These are phyloP conservation scores for Neurospora sp. DNA, from an alignment of 495 filamentous ascomycete genomes.

Conservation along the genomic window DNA sequence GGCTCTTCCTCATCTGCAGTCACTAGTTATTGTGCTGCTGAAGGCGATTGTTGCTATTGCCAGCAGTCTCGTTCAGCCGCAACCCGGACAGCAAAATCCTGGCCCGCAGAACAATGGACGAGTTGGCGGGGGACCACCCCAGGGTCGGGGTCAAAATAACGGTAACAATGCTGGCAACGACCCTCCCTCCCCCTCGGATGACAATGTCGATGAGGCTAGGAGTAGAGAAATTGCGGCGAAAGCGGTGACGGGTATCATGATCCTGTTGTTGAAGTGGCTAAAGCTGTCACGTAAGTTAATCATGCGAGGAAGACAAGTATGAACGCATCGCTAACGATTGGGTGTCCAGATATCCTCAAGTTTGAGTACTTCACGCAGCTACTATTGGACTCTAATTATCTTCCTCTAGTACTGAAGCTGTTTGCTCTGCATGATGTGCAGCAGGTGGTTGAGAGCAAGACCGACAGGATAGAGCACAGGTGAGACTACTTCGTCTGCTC, in stretches of 20 bases:
- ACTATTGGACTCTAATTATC: conserved; percentile 84
- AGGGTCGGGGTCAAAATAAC: conserved; percentile 21
- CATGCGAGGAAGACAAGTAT: not conserved
- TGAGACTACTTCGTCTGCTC: conserved; percentile 22
- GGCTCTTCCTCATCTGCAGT: conserved; percentile 77
- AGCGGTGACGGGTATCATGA: conserved; percentile 74
- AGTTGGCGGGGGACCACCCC: conserved; percentile 23
- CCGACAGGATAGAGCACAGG: conserved; percentile 76
- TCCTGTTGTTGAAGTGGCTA: conserved; percentile 91
- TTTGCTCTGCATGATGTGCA: conserved; percentile 90
- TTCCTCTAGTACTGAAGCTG: conserved; percentile 84
- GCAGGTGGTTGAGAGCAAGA: conserved; percentile 71
- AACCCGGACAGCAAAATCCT: conserved; percentile 23
- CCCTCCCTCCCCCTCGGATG: conserved; percentile 34
- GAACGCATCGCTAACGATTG: conserved; percentile 18
- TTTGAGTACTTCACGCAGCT: conserved; percentile 94
- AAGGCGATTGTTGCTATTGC: conserved; percentile 81
- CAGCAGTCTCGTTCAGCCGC: conserved; percentile 42
- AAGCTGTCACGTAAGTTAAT: conserved; percentile 74
- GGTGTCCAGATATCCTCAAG: conserved; percentile 68
- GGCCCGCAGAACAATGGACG: conserved; percentile 21
- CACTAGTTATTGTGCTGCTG: conserved; percentile 84
- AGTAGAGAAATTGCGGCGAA: conserved; percentile 81
- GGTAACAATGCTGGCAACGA: conserved; percentile 27
- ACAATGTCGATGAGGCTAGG: conserved; percentile 72